phyloP scores from a whole-genome alignment of 768 basidiomycete genomes.

The Podaxis rugospora region DNA sequence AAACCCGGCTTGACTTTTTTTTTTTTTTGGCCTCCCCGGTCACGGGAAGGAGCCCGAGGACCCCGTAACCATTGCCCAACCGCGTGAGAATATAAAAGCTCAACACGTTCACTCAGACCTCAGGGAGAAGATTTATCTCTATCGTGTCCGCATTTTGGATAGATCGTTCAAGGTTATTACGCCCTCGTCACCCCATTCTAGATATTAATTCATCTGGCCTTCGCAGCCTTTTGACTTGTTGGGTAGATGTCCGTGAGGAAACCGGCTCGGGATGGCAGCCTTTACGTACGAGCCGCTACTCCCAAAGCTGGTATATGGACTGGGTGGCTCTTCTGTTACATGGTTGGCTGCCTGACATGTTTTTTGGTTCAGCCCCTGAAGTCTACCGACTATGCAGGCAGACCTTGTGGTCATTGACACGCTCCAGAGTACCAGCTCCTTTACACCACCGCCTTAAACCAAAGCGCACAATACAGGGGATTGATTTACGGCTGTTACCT shows the following conservation, averaged over 20 bases:
- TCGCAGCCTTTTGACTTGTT: background rate
- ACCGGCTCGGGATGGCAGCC: background rate
- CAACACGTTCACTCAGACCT: no score
- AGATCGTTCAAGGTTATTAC: no score
- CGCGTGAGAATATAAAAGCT: no score
- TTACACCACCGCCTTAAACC: background rate
- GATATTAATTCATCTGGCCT: background rate
- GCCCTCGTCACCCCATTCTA: background rate
- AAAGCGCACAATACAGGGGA: background rate
- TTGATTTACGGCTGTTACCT: background rate
- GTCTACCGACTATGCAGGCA: background rate
- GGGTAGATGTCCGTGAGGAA: background rate
- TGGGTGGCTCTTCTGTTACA: no score
- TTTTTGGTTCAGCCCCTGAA: background rate
- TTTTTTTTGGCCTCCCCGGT: no score
- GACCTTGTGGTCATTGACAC: background rate
- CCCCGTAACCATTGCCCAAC: no score
- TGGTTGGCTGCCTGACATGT: no score
- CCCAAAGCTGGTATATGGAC: background rate
- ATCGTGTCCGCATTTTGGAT: no score
- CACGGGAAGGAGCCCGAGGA: no score
- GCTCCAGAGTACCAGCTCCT: background rate
- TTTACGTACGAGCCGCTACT: background rate
- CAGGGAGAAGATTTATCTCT: no score
- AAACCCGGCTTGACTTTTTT: no score